These are phyloP conservation scores for Sporisorium reilianum DNA, from an alignment of 1,284 basidiomycete species.

Conservation along the genomic window DNA sequence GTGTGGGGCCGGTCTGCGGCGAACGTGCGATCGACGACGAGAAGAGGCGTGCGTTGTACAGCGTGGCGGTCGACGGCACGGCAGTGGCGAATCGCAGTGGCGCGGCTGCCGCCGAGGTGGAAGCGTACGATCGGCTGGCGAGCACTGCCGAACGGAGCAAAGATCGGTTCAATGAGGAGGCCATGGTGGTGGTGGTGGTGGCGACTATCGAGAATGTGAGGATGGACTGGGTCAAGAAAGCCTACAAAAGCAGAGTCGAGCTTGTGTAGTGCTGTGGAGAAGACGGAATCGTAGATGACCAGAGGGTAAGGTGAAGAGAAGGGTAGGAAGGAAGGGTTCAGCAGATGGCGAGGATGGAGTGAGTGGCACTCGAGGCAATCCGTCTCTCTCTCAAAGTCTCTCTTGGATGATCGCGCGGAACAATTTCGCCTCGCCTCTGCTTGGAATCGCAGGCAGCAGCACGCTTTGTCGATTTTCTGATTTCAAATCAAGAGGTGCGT, in stretches of 20 bases:
- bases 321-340: conserved; percentile 13
- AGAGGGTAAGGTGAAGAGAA: conserved; percentile 13
- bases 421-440: conserved; percentile 8
- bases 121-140: conserved; percentile 44
- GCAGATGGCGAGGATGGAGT: not conserved
- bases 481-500: conserved; percentile 39
- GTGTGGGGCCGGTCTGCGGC: conserved; percentile 49
- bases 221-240: not conserved
- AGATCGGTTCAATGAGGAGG: conserved; percentile 49
- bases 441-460: conserved; percentile 13
- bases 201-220: not conserved
- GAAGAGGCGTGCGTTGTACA: conserved; percentile 44
- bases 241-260: not conserved
- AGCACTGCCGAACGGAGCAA: conserved; percentile 47
- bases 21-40: conserved; percentile 42
- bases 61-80: conserved; percentile 28
- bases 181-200: conserved; percentile 43
- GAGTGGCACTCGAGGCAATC: not conserved
- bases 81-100: conserved; percentile 39
- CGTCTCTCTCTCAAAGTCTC: not conserved
- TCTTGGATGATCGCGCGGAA: conserved; percentile 34
- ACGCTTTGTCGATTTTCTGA: conserved; percentile 13
- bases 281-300: conserved; percentile 6
- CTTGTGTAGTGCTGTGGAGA: not conserved
- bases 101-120: conserved; percentile 31